Conservation (phyloP, 805 yeast species). For the Pichia eremophila region DNA sequence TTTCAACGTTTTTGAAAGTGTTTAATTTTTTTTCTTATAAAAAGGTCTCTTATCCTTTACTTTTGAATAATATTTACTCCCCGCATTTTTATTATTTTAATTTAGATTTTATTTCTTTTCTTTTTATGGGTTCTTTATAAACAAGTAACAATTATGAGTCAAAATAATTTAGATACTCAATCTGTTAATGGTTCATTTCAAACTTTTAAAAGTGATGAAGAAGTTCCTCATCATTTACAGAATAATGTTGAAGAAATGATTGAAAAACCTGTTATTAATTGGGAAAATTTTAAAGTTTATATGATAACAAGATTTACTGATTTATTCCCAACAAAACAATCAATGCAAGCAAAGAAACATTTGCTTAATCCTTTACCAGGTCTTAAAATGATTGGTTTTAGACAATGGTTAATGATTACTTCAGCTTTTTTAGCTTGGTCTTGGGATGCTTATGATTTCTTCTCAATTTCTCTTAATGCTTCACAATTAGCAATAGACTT, state of each 20-base stretch:
- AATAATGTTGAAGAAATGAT: constrained; percentile 1
- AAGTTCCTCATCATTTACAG: not conserved
- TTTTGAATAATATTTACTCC: too few species aligned
- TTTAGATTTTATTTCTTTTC: not conserved
- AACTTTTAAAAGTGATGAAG: constrained; percentile 7
- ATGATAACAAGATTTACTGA: constrained; percentile 38
- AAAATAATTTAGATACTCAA: not conserved
- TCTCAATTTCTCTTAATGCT: constrained; percentile 46
- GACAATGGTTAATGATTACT: constrained; percentile 48
- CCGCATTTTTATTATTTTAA: too few species aligned
- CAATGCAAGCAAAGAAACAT: constrained; percentile 27
- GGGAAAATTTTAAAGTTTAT: constrained; percentile 28
- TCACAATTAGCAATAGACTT: constrained; percentile 37
- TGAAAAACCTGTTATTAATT: constrained; percentile 25
- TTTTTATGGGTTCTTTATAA: too few species aligned
- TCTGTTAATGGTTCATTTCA: constrained; percentile 5
- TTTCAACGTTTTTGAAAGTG: too few species aligned
- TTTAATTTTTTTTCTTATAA: too few species aligned
- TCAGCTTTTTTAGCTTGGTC: constrained; percentile 54
- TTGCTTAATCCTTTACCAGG: constrained; percentile 58
- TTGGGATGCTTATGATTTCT: constrained; percentile 59
- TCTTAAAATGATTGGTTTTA: constrained; percentile 35
- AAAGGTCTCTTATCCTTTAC: too few species aligned
- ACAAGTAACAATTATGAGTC: not conserved
- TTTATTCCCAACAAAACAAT: constrained; percentile 38